Conservation (phyloP, 177 flowering plant genomes). For the Viscum album region DNA sequence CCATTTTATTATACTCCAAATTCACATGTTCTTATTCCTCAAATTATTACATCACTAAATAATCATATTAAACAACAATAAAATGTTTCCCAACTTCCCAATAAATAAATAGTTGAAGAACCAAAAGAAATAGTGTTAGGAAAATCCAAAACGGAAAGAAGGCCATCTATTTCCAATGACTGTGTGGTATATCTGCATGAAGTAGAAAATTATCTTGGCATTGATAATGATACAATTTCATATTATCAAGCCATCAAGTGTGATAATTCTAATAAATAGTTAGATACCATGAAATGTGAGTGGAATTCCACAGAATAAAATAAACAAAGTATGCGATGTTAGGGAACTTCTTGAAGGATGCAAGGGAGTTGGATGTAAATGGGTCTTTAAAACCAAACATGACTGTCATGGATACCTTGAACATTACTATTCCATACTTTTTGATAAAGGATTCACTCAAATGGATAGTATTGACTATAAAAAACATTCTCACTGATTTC, state of each 20-base stretch:
- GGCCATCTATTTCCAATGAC: background rate
- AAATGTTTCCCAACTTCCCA: no score
- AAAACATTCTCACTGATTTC: slow-evolving; percentile 3
- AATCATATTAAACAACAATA: no score
- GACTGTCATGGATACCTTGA: background rate
- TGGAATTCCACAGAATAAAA: background rate
- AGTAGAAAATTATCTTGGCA: background rate
- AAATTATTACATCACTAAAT: no score
- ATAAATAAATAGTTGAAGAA: no score
- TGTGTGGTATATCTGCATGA: background rate
- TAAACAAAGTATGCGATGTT: background rate
- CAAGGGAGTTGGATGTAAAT: background rate
- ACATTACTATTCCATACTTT: background rate
- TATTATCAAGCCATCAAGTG: background rate
- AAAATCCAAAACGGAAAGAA: background rate
- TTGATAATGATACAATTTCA: background rate
- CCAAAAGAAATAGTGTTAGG: background rate
- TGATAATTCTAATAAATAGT: background rate
- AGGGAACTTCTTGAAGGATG: background rate
- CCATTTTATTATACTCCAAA: no score
- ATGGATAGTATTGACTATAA: slow-evolving; percentile 6
- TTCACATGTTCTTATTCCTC: no score
- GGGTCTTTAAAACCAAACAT: background rate
- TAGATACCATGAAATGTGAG: background rate
- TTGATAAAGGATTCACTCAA: background rate